Evolutionary conservation across 176 grass and related monocot genomes (phyloP).

Genomic region (Triticum turgidum): DNA sequence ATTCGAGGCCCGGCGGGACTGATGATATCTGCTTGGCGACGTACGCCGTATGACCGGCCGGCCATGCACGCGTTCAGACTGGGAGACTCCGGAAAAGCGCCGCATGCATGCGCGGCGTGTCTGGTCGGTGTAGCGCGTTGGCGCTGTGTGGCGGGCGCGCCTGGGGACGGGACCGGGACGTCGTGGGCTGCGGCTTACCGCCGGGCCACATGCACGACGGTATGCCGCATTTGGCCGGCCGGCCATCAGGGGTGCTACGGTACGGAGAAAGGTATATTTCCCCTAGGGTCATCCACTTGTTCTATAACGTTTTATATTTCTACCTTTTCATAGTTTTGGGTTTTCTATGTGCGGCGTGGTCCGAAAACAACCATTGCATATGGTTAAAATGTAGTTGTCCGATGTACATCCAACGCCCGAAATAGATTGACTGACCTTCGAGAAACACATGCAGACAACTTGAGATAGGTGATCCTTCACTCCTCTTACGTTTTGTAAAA

Average conservation of each 20-base stretch:
- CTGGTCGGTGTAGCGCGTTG: conserved; percentile 34
- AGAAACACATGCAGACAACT: not conserved
- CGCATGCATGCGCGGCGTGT: not conserved
- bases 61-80: conserved; percentile 21
- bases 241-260: not conserved
- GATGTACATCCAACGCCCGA: not conserved
- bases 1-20: not conserved
- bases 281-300: too few species aligned
- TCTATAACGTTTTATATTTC: too few species aligned
- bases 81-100: not conserved
- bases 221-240: not conserved
- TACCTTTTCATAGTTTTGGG: too few species aligned
- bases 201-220: conserved; percentile 7
- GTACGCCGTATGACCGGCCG: not conserved
- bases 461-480: too few species aligned
- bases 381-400: not conserved
- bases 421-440: not conserved
- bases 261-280: too few species aligned
- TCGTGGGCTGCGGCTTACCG: conserved; percentile 23
- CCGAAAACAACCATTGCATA: not conserved
- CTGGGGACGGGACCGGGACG: not conserved
- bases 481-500: too few species aligned
- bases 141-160: not conserved
- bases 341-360: not conserved
- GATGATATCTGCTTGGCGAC: not conserved